Percentiles rank a stretch among this genome's conserved stretches.
Evolutionary conservation across 495 filamentous ascomycete genomes (phyloP).

Genomic region (Tricharina praecox): DNA sequence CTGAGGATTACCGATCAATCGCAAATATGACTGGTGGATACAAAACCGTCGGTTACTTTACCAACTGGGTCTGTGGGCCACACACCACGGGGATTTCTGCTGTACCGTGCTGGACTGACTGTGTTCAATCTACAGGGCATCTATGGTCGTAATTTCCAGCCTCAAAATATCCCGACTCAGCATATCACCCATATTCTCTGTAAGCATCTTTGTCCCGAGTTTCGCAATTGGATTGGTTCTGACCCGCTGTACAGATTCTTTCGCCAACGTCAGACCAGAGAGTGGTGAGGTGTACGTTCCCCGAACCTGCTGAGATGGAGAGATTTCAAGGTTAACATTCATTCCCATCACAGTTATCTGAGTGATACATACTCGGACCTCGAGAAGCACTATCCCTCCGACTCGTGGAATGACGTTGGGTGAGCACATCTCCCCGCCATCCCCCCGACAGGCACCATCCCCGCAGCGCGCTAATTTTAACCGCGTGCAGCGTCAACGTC

Average conservation of each 20-base stretch:
- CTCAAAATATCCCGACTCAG: constrained; percentile 70
- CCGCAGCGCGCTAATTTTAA: not conserved
- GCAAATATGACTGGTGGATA: too few relatives aligned
- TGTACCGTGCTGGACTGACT: constrained; percentile 1
- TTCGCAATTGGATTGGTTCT: not conserved
- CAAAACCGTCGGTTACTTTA: constrained; percentile 59
- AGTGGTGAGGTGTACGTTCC: constrained; percentile 54
- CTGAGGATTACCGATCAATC: too few relatives aligned
- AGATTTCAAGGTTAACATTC: constrained; percentile 1
- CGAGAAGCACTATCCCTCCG: constrained; percentile 70
- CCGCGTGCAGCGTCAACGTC: constrained; percentile 43
- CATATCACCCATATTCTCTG: constrained; percentile 83
- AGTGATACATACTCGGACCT: constrained; percentile 25
- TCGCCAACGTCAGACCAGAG: constrained; percentile 63
- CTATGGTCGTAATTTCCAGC: constrained; percentile 66
- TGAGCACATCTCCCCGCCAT: constrained; percentile 8
- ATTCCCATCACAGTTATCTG: constrained; percentile 16
- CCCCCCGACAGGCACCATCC: not conserved
- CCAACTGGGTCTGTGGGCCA: constrained; percentile 47
- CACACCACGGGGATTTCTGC: too few relatives aligned
- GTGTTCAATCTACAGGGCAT: constrained; percentile 54
- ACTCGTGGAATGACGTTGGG: constrained; percentile 50
- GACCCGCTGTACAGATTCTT: constrained; percentile 37
- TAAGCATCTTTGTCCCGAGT: constrained; percentile 8
- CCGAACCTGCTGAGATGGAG: not conserved